phyloP scores from a whole-genome alignment of 2,329 filamentous ascomycete species.

The Monilinia fructigena region DNA sequence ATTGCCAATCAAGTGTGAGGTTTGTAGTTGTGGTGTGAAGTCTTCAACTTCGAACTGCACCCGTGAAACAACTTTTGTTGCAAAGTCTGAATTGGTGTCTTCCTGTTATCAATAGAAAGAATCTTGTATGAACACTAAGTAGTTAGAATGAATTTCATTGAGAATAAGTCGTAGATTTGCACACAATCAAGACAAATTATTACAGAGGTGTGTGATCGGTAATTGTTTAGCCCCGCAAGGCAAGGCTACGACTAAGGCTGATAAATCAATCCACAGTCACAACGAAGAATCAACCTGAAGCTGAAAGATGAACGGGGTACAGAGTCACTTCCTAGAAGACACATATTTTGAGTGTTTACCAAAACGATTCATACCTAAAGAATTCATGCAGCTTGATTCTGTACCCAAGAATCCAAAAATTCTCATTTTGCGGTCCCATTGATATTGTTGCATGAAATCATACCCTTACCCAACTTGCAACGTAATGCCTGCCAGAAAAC shows the following conservation, averaged over 20 bases:
- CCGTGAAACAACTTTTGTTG: not conserved
- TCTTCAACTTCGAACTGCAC: not conserved
- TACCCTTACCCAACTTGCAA: conserved; percentile 11
- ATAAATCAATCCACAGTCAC: conserved; percentile 16
- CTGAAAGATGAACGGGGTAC: not conserved
- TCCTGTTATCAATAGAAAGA: not conserved
- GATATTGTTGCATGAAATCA: conserved; percentile 1
- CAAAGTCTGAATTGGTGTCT: not conserved
- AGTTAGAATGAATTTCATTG: not conserved
- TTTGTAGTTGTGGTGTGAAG: conserved; percentile 2
- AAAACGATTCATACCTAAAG: conserved; percentile 7
- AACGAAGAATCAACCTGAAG: no score
- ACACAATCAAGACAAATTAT: conserved; percentile 17
- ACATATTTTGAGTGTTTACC: not conserved
- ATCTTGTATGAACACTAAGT: not conserved
- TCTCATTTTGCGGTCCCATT: not conserved
- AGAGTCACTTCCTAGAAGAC: not conserved
- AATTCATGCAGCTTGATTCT: not conserved
- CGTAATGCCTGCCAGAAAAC: conserved; percentile 17
- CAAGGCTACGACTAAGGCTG: conserved; percentile 21
- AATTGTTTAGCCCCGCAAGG: conserved; percentile 16
- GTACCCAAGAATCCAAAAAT: not conserved
- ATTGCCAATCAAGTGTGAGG: conserved; percentile 10
- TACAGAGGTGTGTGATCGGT: conserved; percentile 14
- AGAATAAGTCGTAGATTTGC: not conserved